These are phyloP conservation scores for Penicillium cosmopolitanum DNA, from an alignment of 495 filamentous ascomycete species.

Conservation along the genomic window DNA sequence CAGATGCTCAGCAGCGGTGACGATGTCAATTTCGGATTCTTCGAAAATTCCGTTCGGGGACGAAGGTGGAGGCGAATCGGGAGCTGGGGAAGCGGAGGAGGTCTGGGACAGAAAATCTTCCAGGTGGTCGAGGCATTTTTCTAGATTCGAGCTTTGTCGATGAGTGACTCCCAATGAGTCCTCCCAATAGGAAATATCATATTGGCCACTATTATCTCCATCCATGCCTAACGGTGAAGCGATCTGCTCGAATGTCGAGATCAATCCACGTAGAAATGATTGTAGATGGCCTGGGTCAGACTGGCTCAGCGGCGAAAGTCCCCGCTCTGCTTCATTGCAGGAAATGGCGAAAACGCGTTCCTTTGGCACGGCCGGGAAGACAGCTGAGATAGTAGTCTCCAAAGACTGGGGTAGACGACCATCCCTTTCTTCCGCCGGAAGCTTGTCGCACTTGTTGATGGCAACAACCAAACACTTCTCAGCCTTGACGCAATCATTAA, in stretches of 20 bases:
- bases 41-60: constrained; percentile 10
- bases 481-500: constrained; percentile 54
- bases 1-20: constrained; percentile 88
- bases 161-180: constrained; percentile 89
- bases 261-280: constrained; percentile 66
- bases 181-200: constrained; percentile 65
- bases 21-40: constrained; percentile 70
- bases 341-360: constrained; percentile 67
- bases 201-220: constrained; percentile 40
- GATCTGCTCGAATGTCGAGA: constrained; percentile 69
- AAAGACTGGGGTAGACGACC: constrained; percentile 24
- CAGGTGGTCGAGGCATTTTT: constrained; percentile 69
- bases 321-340: constrained; percentile 54
- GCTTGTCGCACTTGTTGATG: constrained; percentile 80
- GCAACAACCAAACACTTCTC: constrained; percentile 69
- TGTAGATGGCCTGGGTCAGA: constrained; percentile 69
- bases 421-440: constrained; percentile 28
- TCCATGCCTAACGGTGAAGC: constrained; percentile 59
- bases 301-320: constrained; percentile 2
- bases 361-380: constrained; percentile 43
- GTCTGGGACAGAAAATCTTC: constrained; percentile 64
- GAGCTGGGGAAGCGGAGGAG: constrained; percentile 16
- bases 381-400: constrained; percentile 22
- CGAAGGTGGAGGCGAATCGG: constrained; percentile 1
- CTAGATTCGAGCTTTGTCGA: constrained; percentile 81